phyloP scores from a whole-genome alignment of 192 early-diverging fungal species.

The Umbelopsis ramanniana region DNA sequence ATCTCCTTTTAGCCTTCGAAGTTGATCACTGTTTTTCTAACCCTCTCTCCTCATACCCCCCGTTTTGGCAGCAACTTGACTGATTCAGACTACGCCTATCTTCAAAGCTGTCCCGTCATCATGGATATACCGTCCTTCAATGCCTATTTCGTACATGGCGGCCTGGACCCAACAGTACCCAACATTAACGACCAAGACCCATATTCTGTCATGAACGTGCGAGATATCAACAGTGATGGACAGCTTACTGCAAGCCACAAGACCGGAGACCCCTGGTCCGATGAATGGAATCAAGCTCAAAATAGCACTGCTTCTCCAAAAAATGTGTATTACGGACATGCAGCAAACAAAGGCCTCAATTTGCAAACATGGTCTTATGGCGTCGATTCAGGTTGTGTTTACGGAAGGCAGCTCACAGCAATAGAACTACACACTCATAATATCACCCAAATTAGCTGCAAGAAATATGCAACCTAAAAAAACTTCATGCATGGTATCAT shows the following conservation, averaged over 20 bases:
- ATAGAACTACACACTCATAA: slow-evolving; percentile 37
- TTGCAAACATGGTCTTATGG: slow-evolving; percentile 61
- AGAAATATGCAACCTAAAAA: slow-evolving; percentile 23
- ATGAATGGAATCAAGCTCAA: slow-evolving; percentile 43
- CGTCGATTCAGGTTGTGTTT: slow-evolving; percentile 72
- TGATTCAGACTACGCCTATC: slow-evolving; percentile 50
- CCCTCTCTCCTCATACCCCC: background rate
- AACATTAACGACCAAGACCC: slow-evolving; percentile 56
- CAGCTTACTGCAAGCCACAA: slow-evolving; percentile 41
- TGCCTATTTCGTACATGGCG: slow-evolving; percentile 71
- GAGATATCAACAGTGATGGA: slow-evolving; percentile 52
- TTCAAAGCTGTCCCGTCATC: slow-evolving; percentile 60
- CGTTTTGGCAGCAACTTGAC: slow-evolving; percentile 34
- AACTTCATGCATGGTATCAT: slow-evolving; percentile 1
- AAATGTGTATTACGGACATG: slow-evolving; percentile 72
- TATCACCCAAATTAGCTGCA: slow-evolving; percentile 30
- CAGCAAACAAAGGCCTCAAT: slow-evolving; percentile 61
- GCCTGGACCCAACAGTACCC: slow-evolving; percentile 55
- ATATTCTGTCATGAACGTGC: slow-evolving; percentile 63
- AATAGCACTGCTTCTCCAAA: slow-evolving; percentile 34
- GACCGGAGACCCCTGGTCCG: slow-evolving; percentile 45
- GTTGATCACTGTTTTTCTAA: background rate
- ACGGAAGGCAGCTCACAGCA: slow-evolving; percentile 67
- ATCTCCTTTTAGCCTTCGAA: slow-evolving; percentile 11
- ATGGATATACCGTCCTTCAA: slow-evolving; percentile 50